Evolutionary conservation across 192 early-diverging fungal genomes (phyloP).

Genomic region (Backusella psychrophila): DNA sequence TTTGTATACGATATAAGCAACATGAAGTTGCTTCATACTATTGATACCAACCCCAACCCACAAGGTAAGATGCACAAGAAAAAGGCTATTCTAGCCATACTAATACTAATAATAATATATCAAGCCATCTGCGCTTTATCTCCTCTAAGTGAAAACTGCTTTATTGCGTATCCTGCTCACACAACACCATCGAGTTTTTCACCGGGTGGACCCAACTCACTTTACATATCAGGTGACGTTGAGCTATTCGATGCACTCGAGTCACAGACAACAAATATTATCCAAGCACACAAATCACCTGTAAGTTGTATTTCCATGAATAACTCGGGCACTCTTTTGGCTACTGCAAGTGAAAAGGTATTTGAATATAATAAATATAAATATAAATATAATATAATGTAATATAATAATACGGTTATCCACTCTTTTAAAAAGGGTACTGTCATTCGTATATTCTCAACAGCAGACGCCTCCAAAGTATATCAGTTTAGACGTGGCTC

Average conservation of each 20-base stretch:
- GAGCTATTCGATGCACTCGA: conserved; percentile 88
- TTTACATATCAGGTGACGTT: conserved; percentile 74
- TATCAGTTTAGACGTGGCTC: conserved; percentile 95
- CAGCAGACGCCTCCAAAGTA: conserved; percentile 81
- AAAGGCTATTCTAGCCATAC: too few relatives aligned
- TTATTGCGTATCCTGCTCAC: conserved; percentile 89
- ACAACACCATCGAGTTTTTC: conserved; percentile 58
- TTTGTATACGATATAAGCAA: conserved; percentile 98
- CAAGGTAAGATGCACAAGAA: conserved; percentile 49
- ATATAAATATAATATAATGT: too few relatives aligned
- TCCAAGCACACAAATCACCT: conserved; percentile 94
- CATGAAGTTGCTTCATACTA: conserved; percentile 95
- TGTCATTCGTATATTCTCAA: conserved; percentile 92
- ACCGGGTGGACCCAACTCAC: conserved; percentile 31
- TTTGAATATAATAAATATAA: neutral
- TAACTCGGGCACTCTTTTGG: conserved; percentile 88
- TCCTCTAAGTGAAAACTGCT: conserved; percentile 92
- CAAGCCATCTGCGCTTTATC: conserved; percentile 88
- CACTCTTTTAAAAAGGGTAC: conserved; percentile 61
- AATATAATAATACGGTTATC: too few relatives aligned
- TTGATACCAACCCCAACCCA: conserved; percentile 94
- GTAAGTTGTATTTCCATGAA: conserved; percentile 86
- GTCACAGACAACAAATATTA: conserved; percentile 89
- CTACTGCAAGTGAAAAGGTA: conserved; percentile 95
- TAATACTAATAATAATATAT: neutral